A percentile compares a stretch with the other conserved stretches of the same genome.
Conservation (phyloP, 495 filamentous ascomycete genomes). For the Ramalina intermedia region DNA sequence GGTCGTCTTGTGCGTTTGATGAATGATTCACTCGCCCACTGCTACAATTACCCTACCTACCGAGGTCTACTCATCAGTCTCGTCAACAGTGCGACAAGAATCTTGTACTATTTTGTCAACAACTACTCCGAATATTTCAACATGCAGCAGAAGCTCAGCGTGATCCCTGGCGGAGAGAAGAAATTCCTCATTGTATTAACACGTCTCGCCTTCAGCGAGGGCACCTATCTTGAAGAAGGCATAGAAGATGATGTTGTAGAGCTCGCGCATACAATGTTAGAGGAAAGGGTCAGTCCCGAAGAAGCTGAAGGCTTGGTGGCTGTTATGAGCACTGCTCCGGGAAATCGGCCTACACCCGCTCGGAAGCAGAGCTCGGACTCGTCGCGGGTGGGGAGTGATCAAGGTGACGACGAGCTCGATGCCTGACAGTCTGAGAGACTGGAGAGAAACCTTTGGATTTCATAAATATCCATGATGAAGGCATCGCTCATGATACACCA, state of each 20-base stretch:
- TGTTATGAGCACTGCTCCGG: slow-evolving; percentile 34
- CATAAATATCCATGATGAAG: no score
- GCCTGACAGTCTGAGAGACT: neutral
- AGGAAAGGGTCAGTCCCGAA: slow-evolving; percentile 50
- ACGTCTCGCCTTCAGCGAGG: slow-evolving; percentile 52
- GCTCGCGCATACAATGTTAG: slow-evolving; percentile 48
- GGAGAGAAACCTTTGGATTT: no score
- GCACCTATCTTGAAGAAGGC: slow-evolving; percentile 43
- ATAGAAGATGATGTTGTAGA: slow-evolving; percentile 55
- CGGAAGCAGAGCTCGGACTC: neutral
- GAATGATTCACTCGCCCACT: slow-evolving; percentile 44
- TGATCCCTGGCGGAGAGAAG: slow-evolving; percentile 43
- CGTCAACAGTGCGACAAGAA: slow-evolving; percentile 46
- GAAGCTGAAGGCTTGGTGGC: slow-evolving; percentile 51
- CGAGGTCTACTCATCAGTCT: slow-evolving; percentile 25
- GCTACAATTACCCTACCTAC: slow-evolving; percentile 37
- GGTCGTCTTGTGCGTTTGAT: slow-evolving; percentile 47
- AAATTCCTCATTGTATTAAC: slow-evolving; percentile 53
- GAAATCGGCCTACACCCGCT: neutral
- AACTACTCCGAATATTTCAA: slow-evolving; percentile 34
- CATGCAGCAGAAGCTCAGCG: slow-evolving; percentile 41
- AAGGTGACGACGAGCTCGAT: neutral
- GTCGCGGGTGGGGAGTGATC: neutral
- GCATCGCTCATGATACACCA: no score
- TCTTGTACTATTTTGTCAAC: slow-evolving; percentile 44